Percentiles rank a stretch among this genome's conserved stretches.
Evolutionary conservation across 192 early-diverging fungal genomes (phyloP).

Genomic region (Backusella circina): DNA sequence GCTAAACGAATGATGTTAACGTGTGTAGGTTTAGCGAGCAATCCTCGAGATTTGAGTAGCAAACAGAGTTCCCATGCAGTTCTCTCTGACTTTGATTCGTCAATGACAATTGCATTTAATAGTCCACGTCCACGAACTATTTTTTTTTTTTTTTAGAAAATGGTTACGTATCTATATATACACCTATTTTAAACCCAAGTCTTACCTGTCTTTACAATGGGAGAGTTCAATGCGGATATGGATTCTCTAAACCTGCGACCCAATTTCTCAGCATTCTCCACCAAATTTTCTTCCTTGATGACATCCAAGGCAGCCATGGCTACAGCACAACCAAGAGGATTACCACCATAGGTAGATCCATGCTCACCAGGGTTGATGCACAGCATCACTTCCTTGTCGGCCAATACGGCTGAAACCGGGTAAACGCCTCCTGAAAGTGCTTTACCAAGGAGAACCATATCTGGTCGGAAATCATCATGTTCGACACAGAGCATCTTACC

Average conservation of each 20-base stretch:
- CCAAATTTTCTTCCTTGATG: slow-evolving; percentile 89
- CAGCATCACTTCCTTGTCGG: slow-evolving; percentile 78
- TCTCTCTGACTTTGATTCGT: slow-evolving; percentile 74
- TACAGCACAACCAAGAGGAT: slow-evolving; percentile 91
- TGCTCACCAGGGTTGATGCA: slow-evolving; percentile 90
- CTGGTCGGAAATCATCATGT: slow-evolving; percentile 89
- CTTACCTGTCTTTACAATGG: slow-evolving; percentile 60
- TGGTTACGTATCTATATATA: neutral
- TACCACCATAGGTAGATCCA: slow-evolving; percentile 97
- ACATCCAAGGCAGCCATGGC: slow-evolving; percentile 94
- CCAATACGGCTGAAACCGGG: slow-evolving; percentile 92
- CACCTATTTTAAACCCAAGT: neutral
- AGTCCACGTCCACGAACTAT: slow-evolving; percentile 89
- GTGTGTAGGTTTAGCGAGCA: slow-evolving; percentile 98
- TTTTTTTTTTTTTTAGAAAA: too few species aligned
- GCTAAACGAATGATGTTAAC: slow-evolving; percentile 97
- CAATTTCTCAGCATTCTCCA: slow-evolving; percentile 71
- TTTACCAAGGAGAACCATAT: slow-evolving; percentile 95
- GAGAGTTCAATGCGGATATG: slow-evolving; percentile 71
- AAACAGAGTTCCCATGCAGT: slow-evolving; percentile 98
- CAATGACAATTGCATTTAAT: slow-evolving; percentile 95
- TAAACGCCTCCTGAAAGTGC: slow-evolving; percentile 97
- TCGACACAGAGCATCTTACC: slow-evolving; percentile 94
- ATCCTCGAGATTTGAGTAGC: slow-evolving; percentile 85
- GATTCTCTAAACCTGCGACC: slow-evolving; percentile 83